Conservation (phyloP, 2,329 filamentous ascomycete species). For the Apiospora hydei region DNA sequence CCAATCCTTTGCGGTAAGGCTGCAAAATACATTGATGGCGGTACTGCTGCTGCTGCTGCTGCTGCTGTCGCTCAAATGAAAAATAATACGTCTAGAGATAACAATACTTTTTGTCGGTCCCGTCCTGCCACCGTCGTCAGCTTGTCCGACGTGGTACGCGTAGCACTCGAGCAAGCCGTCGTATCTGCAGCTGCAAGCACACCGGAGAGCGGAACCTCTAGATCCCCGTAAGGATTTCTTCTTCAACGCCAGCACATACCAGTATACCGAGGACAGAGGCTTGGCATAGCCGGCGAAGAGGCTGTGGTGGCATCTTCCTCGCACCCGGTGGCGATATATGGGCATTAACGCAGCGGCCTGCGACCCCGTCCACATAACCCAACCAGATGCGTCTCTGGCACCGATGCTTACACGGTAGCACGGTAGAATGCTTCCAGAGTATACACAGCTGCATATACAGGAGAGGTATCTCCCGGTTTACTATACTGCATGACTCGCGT, state of each 20-base stretch:
- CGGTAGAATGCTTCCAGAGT: background rate
- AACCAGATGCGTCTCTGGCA: background rate
- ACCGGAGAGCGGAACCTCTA: background rate
- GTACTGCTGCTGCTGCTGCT: background rate
- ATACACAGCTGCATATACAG: background rate
- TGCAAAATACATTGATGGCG: constrained; percentile 1
- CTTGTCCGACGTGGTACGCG: constrained; percentile 11
- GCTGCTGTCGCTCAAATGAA: background rate
- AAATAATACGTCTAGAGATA: background rate
- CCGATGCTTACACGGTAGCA: background rate
- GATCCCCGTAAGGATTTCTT: background rate
- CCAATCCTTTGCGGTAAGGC: constrained; percentile 16
- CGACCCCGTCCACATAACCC: constrained; percentile 1
- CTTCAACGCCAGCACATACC: background rate
- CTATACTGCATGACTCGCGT: background rate
- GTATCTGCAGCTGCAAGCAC: background rate
- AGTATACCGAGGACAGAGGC: background rate
- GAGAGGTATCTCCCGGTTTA: background rate
- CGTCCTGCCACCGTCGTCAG: background rate
- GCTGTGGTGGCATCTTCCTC: background rate
- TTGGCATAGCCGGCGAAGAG: background rate
- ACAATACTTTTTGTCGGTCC: background rate
- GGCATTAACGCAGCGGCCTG: constrained; percentile 18
- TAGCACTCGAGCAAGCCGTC: background rate
- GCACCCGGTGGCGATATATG: constrained; percentile 20